Evolutionary conservation across 1,284 basidiomycete genomes (phyloP), one percentile per base, ranked within the genome.

Genomic region (Ceratobasidium sp.): DNA sequence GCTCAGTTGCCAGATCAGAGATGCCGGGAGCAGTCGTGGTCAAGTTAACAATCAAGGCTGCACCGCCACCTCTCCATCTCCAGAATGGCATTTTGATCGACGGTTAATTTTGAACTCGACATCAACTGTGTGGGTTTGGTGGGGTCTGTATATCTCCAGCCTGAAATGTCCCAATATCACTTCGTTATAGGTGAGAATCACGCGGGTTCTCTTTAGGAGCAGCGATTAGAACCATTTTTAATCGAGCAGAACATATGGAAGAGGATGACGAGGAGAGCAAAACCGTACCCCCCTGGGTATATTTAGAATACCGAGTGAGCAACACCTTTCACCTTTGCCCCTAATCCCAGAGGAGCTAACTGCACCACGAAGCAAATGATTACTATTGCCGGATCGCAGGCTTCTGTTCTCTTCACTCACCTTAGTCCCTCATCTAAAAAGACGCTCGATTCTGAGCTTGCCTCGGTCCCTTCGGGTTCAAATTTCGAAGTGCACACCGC

Each of bases 231-330:
- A 20, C 20, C 63, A 49, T 44, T n/a, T 23, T 3, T 4, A 13
- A 28, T 67, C 18, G 4, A 26, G n/a, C 42, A 97, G 96, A 98
- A 83, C 96, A 98, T 84, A 97, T 97, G 96, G 97, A 98, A 84
- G 94, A 96, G 78, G 96, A 97, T 84, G 96, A 97, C 80, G 89
- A 90, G 63, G 89, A 89, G 5, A 88, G 91, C 1, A 91, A 89
- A 81, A 83, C 86, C 6, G 84, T 89, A 26, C 97, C 97, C 12
- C 93, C 92, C 61, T 98, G 97, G 97, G 96, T 97, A 55, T 89
- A 93, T 82, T 89, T 97, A 56, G 95, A 97, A 87, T 96, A 94
- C 82, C 86, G 85, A 81, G 85, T 86, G 23, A 55, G 82, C 79
- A 88, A 89, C 49, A 86, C 85, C 79, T 18, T 33, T 33, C 33